These are phyloP conservation scores for Calvatia gigantea DNA, from an alignment of 768 basidiomycete species.

Conservation along the genomic window DNA sequence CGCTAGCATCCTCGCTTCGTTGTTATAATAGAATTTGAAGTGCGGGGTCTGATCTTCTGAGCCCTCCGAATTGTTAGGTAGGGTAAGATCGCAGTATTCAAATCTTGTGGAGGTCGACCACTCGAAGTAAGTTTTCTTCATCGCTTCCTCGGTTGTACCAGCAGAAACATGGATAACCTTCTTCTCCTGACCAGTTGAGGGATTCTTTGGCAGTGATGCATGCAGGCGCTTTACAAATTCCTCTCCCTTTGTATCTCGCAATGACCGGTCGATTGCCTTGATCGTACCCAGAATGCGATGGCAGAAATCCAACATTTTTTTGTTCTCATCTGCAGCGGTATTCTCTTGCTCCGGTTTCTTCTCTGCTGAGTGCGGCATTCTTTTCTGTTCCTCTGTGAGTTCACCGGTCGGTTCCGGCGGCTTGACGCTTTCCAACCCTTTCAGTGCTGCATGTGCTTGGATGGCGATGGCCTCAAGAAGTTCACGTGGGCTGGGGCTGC, in stretches of 20 bases:
- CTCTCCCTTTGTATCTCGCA: constrained; percentile 87
- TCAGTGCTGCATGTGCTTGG: constrained; percentile 89
- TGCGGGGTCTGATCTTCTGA: constrained; percentile 57
- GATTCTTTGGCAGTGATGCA: constrained; percentile 70
- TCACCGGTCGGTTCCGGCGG: constrained; percentile 47
- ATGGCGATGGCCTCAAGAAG: constrained; percentile 88
- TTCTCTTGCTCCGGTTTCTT: constrained; percentile 56
- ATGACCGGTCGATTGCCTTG: constrained; percentile 80
- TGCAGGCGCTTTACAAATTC: constrained; percentile 80
- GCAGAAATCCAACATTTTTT: constrained; percentile 78
- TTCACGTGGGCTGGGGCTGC: constrained; percentile 87
- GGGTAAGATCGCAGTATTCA: constrained; percentile 86
- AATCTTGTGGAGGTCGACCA: constrained; percentile 85
- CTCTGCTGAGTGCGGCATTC: constrained; percentile 69
- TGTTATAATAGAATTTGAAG: constrained; percentile 81
- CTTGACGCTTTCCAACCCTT: constrained; percentile 73
- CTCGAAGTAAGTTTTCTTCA: constrained; percentile 67
- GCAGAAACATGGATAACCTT: neutral
- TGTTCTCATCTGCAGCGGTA: constrained; percentile 67
- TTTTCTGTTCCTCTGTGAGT: constrained; percentile 87
- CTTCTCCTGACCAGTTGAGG: constrained; percentile 33
- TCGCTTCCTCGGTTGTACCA: constrained; percentile 58
- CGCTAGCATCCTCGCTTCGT: constrained; percentile 80
- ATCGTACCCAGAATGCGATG: constrained; percentile 81
- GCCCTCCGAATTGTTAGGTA: constrained; percentile 30